Conservation (phyloP, 495 filamentous ascomycete genomes). For the Monascus purpureus region DNA sequence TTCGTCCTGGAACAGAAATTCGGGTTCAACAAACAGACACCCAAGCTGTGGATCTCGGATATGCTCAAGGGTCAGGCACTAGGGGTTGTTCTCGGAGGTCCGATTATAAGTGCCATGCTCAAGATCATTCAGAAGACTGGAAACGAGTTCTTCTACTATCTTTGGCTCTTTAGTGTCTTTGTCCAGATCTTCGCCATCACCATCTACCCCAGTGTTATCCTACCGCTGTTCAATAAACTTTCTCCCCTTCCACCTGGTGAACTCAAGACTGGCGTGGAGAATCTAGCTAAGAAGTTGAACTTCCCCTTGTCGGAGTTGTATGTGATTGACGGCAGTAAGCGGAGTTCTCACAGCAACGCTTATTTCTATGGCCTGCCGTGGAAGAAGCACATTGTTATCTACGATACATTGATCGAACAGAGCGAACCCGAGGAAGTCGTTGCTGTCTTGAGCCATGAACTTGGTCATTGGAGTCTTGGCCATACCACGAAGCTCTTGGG, state of each 20-base stretch:
- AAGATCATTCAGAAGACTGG: slow-evolving; percentile 86
- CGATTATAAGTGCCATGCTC: slow-evolving; percentile 80
- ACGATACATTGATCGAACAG: slow-evolving; percentile 94
- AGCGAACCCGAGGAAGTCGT: slow-evolving; percentile 83
- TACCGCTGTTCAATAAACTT: slow-evolving; percentile 96
- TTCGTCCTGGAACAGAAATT: slow-evolving; percentile 95
- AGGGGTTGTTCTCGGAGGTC: slow-evolving; percentile 61
- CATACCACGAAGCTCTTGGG: slow-evolving; percentile 88
- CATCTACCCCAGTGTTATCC: slow-evolving; percentile 85
- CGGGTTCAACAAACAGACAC: slow-evolving; percentile 96
- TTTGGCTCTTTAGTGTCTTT: slow-evolving; percentile 81
- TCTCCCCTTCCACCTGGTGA: slow-evolving; percentile 76
- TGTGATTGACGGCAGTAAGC: slow-evolving; percentile 96
- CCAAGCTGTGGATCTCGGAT: slow-evolving; percentile 77
- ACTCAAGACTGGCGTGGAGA: slow-evolving; percentile 80
- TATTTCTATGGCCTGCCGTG: slow-evolving; percentile 97
- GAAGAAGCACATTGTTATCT: slow-evolving; percentile 99
- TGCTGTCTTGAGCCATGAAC: slow-evolving; percentile 86
- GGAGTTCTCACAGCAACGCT: slow-evolving; percentile 92
- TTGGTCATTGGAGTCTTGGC: slow-evolving; percentile 91
- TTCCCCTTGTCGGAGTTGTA: slow-evolving; percentile 86
- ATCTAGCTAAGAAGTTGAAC: slow-evolving; percentile 65
- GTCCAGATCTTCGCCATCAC: slow-evolving; percentile 90
- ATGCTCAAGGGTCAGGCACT: slow-evolving; percentile 84
- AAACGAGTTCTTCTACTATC: slow-evolving; percentile 88